phyloP scores from a whole-genome alignment of 2,329 filamentous ascomycete genomes.

The Paracamarosporium sp. region DNA sequence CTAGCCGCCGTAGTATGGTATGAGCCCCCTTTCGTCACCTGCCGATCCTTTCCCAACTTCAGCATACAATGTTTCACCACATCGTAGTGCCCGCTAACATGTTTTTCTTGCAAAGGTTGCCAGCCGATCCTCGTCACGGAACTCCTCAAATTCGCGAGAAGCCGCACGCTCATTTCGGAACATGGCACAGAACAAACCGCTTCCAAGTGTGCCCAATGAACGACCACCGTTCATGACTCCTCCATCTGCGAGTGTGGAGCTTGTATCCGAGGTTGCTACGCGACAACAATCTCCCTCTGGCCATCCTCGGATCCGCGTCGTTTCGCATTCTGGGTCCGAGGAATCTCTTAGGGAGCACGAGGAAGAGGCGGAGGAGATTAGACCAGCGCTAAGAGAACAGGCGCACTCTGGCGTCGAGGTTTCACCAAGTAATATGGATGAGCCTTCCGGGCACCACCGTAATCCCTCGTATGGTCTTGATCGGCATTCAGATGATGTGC shows the following conservation, averaged over 20 bases:
- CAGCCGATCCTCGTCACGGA: conserved; percentile 46
- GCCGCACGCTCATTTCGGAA: conserved; percentile 39
- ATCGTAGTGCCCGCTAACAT: conserved; percentile 9
- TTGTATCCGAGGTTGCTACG: not conserved
- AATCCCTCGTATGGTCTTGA: conserved; percentile 26
- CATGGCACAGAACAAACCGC: conserved; percentile 43
- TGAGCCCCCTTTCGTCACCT: conserved; percentile 36
- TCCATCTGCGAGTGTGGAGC: conserved; percentile 22
- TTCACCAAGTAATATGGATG: conserved; percentile 15
- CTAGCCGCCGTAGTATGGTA: conserved; percentile 80
- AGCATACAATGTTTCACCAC: conserved; percentile 19
- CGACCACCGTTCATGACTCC: conserved; percentile 31
- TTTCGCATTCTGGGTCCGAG: conserved; percentile 25
- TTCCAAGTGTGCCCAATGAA: conserved; percentile 41
- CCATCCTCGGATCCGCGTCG: conserved; percentile 16
- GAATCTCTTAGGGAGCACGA: conserved; percentile 24
- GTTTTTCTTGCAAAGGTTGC: conserved; percentile 32
- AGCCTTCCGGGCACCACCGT: conserved; percentile 29
- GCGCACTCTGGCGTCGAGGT: conserved; percentile 22
- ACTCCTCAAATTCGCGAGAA: conserved; percentile 43
- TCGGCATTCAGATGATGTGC: conserved; percentile 19
- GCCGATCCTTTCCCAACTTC: conserved; percentile 9
- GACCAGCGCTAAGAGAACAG: conserved; percentile 3
- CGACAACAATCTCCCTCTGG: conserved; percentile 5
- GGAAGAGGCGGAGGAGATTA: conserved; percentile 12